Percentiles rank a stretch among this genome's conserved stretches.
Evolutionary conservation across 352 stramenopile species (phyloP).

Genomic region (Globisporangium parvum): DNA sequence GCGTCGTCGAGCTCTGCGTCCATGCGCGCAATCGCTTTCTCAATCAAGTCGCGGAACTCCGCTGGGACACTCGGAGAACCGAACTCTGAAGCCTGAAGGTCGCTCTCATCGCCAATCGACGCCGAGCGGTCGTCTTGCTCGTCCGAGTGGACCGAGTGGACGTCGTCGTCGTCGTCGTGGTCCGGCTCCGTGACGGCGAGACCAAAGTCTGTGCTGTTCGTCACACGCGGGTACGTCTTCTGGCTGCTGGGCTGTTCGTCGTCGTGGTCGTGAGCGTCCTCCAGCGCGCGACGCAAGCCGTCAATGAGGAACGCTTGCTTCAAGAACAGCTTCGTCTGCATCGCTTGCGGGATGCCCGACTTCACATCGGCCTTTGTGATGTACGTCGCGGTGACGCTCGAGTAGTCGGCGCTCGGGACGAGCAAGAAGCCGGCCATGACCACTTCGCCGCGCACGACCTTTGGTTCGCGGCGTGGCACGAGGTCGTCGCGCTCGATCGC

Average conservation of each 20-base stretch:
- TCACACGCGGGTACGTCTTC: slow-evolving; percentile 21
- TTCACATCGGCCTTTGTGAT: slow-evolving; percentile 67
- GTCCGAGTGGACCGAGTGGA: slow-evolving; percentile 13
- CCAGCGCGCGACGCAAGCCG: slow-evolving; percentile 41
- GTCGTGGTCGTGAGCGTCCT: slow-evolving; percentile 51
- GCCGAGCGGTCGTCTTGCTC: slow-evolving; percentile 24
- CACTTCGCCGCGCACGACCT: slow-evolving; percentile 43
- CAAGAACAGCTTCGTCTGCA: slow-evolving; percentile 68
- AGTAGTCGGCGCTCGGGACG: slow-evolving; percentile 50
- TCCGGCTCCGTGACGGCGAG: slow-evolving; percentile 35
- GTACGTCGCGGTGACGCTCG: slow-evolving; percentile 46
- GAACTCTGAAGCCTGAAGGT: slow-evolving; percentile 25
- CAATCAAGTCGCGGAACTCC: slow-evolving; percentile 50
- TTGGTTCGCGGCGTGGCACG: slow-evolving; percentile 31
- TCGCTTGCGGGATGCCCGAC: slow-evolving; percentile 35
- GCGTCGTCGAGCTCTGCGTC: slow-evolving; percentile 53
- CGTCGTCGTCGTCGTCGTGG: slow-evolving; percentile 32
- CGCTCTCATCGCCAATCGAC: not conserved
- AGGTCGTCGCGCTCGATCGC: slow-evolving; percentile 33
- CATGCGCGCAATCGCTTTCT: slow-evolving; percentile 51
- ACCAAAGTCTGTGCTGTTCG: slow-evolving; percentile 44
- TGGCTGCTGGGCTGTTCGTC: slow-evolving; percentile 17
- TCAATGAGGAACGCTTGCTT: slow-evolving; percentile 70
- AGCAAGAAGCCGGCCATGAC: slow-evolving; percentile 64
- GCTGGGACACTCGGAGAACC: slow-evolving; percentile 36